These are phyloP conservation scores for Apiotrichum brassicae DNA, from an alignment of 1,284 basidiomycete species.

Conservation along the genomic window DNA sequence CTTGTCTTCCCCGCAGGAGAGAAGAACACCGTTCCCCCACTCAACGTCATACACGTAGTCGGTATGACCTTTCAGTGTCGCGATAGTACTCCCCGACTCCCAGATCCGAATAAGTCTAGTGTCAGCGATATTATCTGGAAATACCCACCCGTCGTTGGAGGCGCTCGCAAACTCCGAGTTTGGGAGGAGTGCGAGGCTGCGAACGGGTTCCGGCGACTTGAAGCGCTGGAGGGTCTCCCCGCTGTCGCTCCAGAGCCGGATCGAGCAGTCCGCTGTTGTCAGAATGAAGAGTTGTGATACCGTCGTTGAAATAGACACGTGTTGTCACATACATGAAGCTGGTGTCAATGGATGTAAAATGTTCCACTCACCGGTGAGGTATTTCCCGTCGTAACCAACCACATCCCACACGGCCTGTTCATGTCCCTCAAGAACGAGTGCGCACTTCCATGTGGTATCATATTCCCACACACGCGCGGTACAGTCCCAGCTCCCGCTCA, in stretches of 20 bases:
- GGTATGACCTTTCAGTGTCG: conserved; percentile 21
- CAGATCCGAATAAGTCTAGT: conserved; percentile 25
- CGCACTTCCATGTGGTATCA: too few relatives aligned
- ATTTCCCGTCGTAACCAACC: conserved; percentile 20
- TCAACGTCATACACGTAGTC: conserved; percentile 32
- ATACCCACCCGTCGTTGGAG: conserved; percentile 1
- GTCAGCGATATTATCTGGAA: not conserved
- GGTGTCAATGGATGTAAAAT: not conserved
- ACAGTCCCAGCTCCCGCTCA: conserved; percentile 37
- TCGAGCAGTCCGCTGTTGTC: conserved; percentile 23
- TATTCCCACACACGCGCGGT: conserved; percentile 32
- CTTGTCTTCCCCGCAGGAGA: conserved; percentile 38
- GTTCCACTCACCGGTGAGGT: conserved; percentile 21
- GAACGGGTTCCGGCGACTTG: conserved; percentile 31
- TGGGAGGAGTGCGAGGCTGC: conserved; percentile 23
- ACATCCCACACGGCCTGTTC: conserved; percentile 37
- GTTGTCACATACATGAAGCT: too few relatives aligned
- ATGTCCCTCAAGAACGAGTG: conserved; percentile 26
- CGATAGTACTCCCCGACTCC: conserved; percentile 17
- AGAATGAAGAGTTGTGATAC: too few relatives aligned
- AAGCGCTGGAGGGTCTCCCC: conserved; percentile 22
- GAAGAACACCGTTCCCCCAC: conserved; percentile 1
- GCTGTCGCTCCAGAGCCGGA: conserved; percentile 24
- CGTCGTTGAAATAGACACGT: too few relatives aligned
- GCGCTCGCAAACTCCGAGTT: conserved; percentile 17